Percentiles rank a stretch among this genome's conserved stretches.
Evolutionary conservation across 2,329 filamentous ascomycete genomes (phyloP).

Genomic region (Cytospora mali): DNA sequence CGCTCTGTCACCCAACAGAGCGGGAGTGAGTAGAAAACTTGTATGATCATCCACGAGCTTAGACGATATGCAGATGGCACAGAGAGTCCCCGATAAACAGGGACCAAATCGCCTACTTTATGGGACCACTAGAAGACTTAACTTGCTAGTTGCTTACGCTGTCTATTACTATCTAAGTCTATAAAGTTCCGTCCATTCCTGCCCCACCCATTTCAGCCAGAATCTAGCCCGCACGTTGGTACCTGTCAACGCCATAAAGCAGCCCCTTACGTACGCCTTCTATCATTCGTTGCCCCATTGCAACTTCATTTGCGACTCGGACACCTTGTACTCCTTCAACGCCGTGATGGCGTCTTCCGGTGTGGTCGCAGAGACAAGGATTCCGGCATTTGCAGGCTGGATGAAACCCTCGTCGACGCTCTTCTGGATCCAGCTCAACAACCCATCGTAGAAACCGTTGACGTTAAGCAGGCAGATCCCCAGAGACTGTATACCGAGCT

Average conservation of each 20-base stretch:
- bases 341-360: conserved; percentile 72
- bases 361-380: conserved; percentile 75
- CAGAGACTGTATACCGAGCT: conserved; percentile 84
- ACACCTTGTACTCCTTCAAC: conserved; percentile 74
- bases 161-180: conserved; percentile 26
- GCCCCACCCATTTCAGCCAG: no score
- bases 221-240: not conserved
- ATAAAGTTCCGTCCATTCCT: not conserved
- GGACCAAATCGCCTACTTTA: not conserved
- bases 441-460: conserved; percentile 87
- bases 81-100: conserved; percentile 5
- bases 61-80: conserved; percentile 24
- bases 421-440: conserved; percentile 79
- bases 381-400: conserved; percentile 67
- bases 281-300: conserved; percentile 71
- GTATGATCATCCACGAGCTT: conserved; percentile 23
- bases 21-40: conserved; percentile 7
- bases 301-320: conserved; percentile 75
- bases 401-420: conserved; percentile 80
- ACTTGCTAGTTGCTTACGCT: not conserved
- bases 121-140: not conserved
- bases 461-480: conserved; percentile 85
- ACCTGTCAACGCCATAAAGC: conserved; percentile 19
- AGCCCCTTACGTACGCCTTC: not conserved
- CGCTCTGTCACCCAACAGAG: not conserved